These are phyloP conservation scores for Centaurea solstitialis DNA, from an alignment of 129 eudicot genomes.

Conservation along the genomic window DNA sequence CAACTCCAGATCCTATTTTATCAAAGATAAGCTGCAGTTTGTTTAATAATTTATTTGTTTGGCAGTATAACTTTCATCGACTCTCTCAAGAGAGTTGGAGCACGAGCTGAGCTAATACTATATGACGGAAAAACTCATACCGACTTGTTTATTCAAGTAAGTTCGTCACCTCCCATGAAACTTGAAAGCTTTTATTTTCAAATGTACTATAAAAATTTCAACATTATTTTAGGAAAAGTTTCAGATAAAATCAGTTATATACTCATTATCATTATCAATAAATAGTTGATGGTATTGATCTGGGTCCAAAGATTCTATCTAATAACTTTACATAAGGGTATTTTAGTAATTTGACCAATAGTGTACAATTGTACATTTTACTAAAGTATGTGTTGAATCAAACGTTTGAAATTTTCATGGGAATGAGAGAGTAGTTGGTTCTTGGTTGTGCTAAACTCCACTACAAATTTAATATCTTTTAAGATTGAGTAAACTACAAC, in stretches of 20 bases:
- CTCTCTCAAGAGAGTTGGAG: slow-evolving; percentile 68
- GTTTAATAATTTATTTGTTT: neutral
- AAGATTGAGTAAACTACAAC: too few relatives aligned
- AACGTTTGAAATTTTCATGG: neutral
- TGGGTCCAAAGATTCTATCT: neutral
- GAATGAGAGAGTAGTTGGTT: neutral
- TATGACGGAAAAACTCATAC: slow-evolving; percentile 92
- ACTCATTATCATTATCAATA: neutral
- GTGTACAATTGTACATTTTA: neutral
- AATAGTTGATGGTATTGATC: neutral
- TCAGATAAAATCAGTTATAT: neutral
- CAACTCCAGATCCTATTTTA: neutral
- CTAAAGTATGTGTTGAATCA: neutral
- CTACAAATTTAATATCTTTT: neutral
- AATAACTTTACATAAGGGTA: too few relatives aligned
- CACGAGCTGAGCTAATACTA: slow-evolving; percentile 66
- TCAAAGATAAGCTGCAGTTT: neutral
- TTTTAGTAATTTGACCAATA: too few relatives aligned
- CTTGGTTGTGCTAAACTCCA: neutral
- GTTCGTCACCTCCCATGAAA: neutral
- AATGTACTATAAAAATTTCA: neutral
- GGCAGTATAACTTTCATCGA: slow-evolving; percentile 75
- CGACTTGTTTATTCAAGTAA: slow-evolving; percentile 88
- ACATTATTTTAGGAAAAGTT: neutral
- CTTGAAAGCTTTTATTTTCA: neutral